Percentiles rank a stretch among this genome's conserved stretches.
Evolutionary conservation across 306 rosid species (phyloP).

Genomic region (Cicer cuneatum): DNA sequence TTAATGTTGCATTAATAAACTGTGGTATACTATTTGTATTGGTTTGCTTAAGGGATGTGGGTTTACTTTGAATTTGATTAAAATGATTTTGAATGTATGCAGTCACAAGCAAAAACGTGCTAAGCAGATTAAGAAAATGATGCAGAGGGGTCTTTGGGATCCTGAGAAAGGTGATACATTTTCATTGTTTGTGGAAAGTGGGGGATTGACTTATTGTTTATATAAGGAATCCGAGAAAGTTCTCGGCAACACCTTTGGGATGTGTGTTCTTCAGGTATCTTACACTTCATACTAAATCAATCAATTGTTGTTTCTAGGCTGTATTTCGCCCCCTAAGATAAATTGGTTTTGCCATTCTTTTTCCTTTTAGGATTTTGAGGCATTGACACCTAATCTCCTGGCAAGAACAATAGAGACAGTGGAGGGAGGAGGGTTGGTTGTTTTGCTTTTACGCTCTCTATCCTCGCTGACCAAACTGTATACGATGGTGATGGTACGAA

Average conservation of each 20-base stretch:
- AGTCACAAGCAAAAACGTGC: constrained; percentile 88
- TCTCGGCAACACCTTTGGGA: constrained; percentile 93
- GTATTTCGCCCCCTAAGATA: constrained; percentile 1
- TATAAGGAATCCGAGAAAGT: constrained; percentile 85
- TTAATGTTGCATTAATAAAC: neutral
- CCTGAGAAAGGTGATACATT: constrained; percentile 84
- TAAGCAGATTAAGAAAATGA: constrained; percentile 73
- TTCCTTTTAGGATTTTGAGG: constrained; percentile 85
- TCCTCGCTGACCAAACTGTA: constrained; percentile 86
- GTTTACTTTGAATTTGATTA: constrained; percentile 36
- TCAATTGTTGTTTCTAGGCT: constrained; percentile 18
- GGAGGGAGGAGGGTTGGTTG: constrained; percentile 94
- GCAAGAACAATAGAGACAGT: constrained; percentile 98
- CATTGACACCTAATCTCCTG: constrained; percentile 88
- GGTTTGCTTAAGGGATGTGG: constrained; percentile 6
- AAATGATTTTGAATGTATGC: constrained; percentile 53
- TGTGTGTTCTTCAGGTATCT: constrained; percentile 93
- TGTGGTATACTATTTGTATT: neutral
- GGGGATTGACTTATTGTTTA: constrained; percentile 73
- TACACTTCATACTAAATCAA: constrained; percentile 19
- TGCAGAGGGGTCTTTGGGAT: constrained; percentile 84
- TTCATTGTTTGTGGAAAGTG: constrained; percentile 75
- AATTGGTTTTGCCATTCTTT: constrained; percentile 33
- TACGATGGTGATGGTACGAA: constrained; percentile 97
- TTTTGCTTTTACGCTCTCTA: constrained; percentile 79